Base-by-base conservation (phyloP, 2,329 filamentous ascomycete genomes). In the Macrophomina phaseolina region DNA sequence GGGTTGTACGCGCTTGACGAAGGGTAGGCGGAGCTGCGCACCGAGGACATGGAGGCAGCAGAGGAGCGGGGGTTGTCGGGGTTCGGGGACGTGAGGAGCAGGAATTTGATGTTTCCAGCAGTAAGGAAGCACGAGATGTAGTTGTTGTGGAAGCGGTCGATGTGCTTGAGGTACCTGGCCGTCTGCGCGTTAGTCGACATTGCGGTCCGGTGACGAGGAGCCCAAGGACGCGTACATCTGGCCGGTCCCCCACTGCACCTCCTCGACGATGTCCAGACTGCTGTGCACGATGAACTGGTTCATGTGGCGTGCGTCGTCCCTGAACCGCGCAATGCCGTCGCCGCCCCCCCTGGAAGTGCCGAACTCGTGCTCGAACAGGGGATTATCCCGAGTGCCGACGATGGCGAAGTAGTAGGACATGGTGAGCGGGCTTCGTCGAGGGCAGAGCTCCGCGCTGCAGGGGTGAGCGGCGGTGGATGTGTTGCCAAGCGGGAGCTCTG, bases 321-420 rank as follows among this genome's bases (percentile, higher is more conserved):
- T 88, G 84, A 97, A 98, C 76, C 92, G 91, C 68, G 94, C 87
- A 77, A 93, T 85, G 73, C 95, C 95, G 84, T 98, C 95, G 77
- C 94, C 94, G 81, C 94, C 94, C 73, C 93, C 91, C 80, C 97
- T 97, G 48, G 93, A 97, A 46, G 94, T 97, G 74, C 95, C 95
- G 78, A 99, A 99, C 77, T 97, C 94, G 80, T 96, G 89, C 82
- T 97, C 94, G 82, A 98, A 99, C 72, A 99, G 87, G 40, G 95
- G 94, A 77, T 94, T 96, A 83, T 99, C 95, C 74, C 93, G 92
- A 28, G 93, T 96, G 76, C 94, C 95, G 79, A 99, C 89, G 73
- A 99, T 97, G 76, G 92, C 92, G 82, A 99, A 98, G 84, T 97
- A 97, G 86, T 98, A 99, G 68, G 94, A 97, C 95, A 98, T 98